Evolutionary conservation across 2,329 filamentous ascomycete genomes (phyloP).

Genomic region (Diaporthe helianthi): DNA sequence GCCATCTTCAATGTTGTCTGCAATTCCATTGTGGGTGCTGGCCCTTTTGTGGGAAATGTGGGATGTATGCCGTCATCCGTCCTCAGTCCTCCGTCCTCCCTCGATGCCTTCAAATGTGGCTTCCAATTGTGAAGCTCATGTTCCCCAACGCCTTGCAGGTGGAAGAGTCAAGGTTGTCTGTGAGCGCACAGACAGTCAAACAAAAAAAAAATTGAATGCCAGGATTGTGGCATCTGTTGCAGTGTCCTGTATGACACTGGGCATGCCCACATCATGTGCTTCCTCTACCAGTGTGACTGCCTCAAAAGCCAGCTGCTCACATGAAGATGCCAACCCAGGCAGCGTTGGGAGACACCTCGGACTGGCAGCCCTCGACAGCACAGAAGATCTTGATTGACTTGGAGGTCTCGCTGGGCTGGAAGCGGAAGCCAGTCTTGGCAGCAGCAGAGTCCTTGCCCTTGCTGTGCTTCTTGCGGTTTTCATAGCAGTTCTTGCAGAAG

Average conservation of each 20-base stretch:
- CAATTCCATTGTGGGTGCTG: neutral
- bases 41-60: neutral
- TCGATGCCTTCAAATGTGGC: neutral
- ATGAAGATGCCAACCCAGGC: conserved; percentile 70
- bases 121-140: neutral
- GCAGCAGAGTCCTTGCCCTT: conserved; percentile 40
- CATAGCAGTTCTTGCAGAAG: conserved; percentile 68
- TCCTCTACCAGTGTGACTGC: neutral
- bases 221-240: neutral
- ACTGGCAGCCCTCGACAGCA: conserved; percentile 62
- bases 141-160: conserved; percentile 29
- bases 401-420: conserved; percentile 38
- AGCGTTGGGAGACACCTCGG: conserved; percentile 59
- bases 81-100: too few species aligned
- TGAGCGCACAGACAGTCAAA: conserved; percentile 18
- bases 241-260: neutral
- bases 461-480: conserved; percentile 56
- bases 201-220: neutral
- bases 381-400: conserved; percentile 54
- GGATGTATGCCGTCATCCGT: neutral
- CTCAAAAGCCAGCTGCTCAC: conserved; percentile 41
- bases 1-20: too few species aligned
- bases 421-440: conserved; percentile 47
- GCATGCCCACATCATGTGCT: neutral
- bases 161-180: neutral